These are phyloP conservation scores for Ulmus americana DNA, from an alignment of 331 rosid genomes.

Conservation along the genomic window DNA sequence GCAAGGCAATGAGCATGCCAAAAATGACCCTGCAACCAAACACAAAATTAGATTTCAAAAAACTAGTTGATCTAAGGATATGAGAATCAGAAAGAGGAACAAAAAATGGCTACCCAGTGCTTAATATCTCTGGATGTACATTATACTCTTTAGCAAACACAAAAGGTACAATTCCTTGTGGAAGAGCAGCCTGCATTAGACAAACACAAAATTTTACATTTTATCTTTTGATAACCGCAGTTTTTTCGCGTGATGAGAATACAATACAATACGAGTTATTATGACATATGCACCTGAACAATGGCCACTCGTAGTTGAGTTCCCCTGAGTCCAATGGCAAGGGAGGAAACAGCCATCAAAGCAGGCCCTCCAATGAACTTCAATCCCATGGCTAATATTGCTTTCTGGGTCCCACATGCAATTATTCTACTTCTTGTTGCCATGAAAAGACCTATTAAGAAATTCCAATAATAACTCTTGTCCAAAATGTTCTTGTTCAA, in stretches of 20 bases:
- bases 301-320: slow-evolving; percentile 59
- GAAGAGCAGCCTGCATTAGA: slow-evolving; percentile 73
- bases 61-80: background rate
- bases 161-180: slow-evolving; percentile 95
- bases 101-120: slow-evolving; percentile 64
- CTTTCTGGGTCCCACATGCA: slow-evolving; percentile 60
- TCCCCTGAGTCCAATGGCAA: slow-evolving; percentile 53
- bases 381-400: slow-evolving; percentile 57
- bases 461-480: slow-evolving; percentile 13
- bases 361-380: slow-evolving; percentile 76
- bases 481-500: background rate
- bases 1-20: slow-evolving; percentile 87
- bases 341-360: slow-evolving; percentile 66
- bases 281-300: slow-evolving; percentile 52
- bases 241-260: no score
- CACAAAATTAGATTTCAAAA: slow-evolving; percentile 30
- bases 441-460: slow-evolving; percentile 77
- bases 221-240: no score
- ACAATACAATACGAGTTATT: no score
- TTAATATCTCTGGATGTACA: slow-evolving; percentile 63
- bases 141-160: slow-evolving; percentile 89
- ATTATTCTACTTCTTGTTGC: slow-evolving; percentile 61
- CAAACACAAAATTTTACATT: background rate
- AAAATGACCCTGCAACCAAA: slow-evolving; percentile 62
- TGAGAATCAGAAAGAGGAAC: background rate